Evolutionary conservation across 2,329 filamentous ascomycete species (phyloP).

Genomic region (Xylariaceae sp.): DNA sequence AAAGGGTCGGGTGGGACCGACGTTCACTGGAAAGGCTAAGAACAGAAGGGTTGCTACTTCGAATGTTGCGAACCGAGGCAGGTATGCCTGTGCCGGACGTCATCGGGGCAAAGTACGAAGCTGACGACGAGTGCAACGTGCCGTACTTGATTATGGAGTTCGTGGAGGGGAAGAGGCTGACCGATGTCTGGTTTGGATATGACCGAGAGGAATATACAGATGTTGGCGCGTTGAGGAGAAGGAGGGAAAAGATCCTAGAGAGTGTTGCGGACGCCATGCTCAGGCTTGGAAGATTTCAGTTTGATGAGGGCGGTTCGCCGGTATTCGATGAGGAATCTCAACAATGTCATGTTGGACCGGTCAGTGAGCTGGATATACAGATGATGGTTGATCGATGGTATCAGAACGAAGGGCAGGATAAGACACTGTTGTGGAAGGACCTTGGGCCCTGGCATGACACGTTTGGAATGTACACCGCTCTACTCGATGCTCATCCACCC

Average conservation of each 20-base stretch:
- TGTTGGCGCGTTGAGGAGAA: not conserved
- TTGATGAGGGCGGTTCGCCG: constrained; percentile 21
- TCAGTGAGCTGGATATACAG: constrained; percentile 20
- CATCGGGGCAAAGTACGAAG: constrained; percentile 20
- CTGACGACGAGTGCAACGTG: constrained; percentile 6
- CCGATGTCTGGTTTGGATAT: constrained; percentile 24
- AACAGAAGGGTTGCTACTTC: constrained; percentile 21
- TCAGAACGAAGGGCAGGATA: constrained; percentile 15
- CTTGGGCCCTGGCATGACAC: constrained; percentile 17
- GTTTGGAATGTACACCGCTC: constrained; percentile 16
- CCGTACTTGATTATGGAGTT: constrained; percentile 19
- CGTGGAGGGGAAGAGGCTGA: constrained; percentile 19
- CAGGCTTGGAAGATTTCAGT: constrained; percentile 20
- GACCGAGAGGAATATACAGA: not conserved
- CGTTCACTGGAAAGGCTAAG: constrained; percentile 18
- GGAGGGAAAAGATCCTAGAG: constrained; percentile 14
- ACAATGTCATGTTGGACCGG: constrained; percentile 12
- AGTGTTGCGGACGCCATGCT: constrained; percentile 22
- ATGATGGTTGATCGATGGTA: constrained; percentile 26
- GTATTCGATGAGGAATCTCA: constrained; percentile 13
- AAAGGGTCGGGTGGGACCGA: constrained; percentile 20
- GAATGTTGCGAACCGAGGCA: constrained; percentile 19
- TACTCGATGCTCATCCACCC: constrained; percentile 18
- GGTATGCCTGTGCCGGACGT: constrained; percentile 22
- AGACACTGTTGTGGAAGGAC: constrained; percentile 13